These are phyloP conservation scores for Aureobasidium pullulans DNA, from an alignment of 2,329 filamentous ascomycete species.

Conservation along the genomic window DNA sequence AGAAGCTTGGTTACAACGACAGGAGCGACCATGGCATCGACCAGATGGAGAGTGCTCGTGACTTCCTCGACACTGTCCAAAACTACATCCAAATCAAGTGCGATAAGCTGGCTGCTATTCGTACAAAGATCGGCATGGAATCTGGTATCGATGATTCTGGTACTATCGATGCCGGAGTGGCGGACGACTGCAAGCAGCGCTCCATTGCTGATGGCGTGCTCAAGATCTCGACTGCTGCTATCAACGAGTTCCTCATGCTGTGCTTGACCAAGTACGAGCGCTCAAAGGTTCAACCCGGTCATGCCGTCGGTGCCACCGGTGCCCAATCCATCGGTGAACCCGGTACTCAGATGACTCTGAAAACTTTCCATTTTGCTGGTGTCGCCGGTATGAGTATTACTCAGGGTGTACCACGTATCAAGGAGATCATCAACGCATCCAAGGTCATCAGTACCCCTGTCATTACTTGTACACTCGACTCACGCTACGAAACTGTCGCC, in stretches of 20 bases:
- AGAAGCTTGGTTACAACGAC: constrained; percentile 61
- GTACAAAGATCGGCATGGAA: constrained; percentile 16
- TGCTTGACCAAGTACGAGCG: constrained; percentile 87
- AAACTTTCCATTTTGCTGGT: constrained; percentile 99
- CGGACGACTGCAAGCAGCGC: constrained; percentile 8
- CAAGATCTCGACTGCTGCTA: constrained; percentile 70
- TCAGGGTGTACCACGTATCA: constrained; percentile 98
- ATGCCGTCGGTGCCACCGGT: constrained; percentile 91
- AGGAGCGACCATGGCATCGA: constrained; percentile 51
- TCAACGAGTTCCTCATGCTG: constrained; percentile 68
- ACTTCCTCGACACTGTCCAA: constrained; percentile 72
- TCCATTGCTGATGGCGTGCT: constrained; percentile 61
- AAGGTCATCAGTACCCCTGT: constrained; percentile 90
- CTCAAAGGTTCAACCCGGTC: constrained; percentile 86
- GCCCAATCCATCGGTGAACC: constrained; percentile 98
- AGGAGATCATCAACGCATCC: constrained; percentile 99
- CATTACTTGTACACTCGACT: constrained; percentile 78
- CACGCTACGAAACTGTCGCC: constrained; percentile 64
- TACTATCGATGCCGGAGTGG: constrained; percentile 3
- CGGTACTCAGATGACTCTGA: constrained; percentile 97
- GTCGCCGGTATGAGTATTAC: constrained; percentile 99
- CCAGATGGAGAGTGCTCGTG: constrained; percentile 64
- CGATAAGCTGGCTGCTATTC: constrained; percentile 23
- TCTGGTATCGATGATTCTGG: constrained; percentile 1
- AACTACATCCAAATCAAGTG: constrained; percentile 50